These are phyloP conservation scores for Boechera divaricarpa DNA, from an alignment of 345 rosid genomes.

Conservation along the genomic window DNA sequence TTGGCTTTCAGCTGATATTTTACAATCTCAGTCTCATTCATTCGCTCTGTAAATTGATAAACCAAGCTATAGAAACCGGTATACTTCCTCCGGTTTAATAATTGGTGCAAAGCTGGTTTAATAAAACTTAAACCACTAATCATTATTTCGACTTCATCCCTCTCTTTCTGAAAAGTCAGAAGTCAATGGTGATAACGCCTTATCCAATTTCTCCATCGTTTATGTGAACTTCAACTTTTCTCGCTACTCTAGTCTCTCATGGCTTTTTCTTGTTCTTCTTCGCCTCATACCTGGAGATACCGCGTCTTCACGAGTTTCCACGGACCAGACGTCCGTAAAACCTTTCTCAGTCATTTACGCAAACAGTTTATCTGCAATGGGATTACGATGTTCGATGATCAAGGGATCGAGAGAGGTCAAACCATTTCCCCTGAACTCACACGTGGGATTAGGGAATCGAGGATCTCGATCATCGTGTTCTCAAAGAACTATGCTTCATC, in stretches of 20 bases:
- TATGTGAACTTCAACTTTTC: too few species aligned
- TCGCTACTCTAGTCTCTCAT: neutral
- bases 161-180: neutral
- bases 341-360: neutral
- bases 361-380: neutral
- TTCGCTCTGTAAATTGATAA: neutral
- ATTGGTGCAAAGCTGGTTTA: too few species aligned
- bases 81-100: neutral
- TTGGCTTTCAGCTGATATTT: too few species aligned
- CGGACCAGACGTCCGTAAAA: too few species aligned
- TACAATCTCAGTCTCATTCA: too few species aligned
- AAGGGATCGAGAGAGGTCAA: slow-evolving; percentile 6
- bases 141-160: too few species aligned
- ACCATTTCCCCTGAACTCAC: too few species aligned
- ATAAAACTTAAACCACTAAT: too few species aligned
- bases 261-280: neutral
- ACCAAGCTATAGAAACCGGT: neutral
- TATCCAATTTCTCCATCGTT: neutral
- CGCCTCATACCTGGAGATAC: neutral
- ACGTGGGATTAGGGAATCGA: neutral
- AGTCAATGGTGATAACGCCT: neutral
- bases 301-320: neutral
- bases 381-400: slow-evolving; percentile 5
- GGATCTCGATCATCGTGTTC: slow-evolving; percentile 11
- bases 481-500: slow-evolving; percentile 27